Evolutionary conservation across 2,329 filamentous ascomycete genomes (phyloP).

Genomic region (Penicillium sp.): DNA sequence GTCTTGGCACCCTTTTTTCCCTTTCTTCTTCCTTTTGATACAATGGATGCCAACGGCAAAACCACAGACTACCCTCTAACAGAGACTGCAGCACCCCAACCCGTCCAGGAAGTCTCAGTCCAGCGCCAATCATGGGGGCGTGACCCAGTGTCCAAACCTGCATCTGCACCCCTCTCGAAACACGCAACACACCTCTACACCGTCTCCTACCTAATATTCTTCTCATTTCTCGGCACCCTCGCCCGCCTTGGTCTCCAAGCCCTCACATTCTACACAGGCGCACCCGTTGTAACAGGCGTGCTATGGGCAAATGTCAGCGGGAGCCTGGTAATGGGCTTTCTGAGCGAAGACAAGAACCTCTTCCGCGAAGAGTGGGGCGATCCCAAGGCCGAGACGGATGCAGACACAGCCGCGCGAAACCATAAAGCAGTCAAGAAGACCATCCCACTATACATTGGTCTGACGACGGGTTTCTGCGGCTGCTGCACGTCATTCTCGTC

Average conservation of each 20-base stretch:
- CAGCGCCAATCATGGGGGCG: conserved; percentile 11
- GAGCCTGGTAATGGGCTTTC: conserved; percentile 80
- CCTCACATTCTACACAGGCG: conserved; percentile 75
- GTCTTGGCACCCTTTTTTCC: conserved; percentile 4
- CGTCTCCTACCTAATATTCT: conserved; percentile 79
- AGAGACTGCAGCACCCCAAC: background rate
- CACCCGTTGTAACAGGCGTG: conserved; percentile 72
- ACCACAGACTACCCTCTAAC: background rate
- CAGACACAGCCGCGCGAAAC: conserved; percentile 34
- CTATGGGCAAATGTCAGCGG: conserved; percentile 89
- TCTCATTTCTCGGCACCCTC: conserved; percentile 81
- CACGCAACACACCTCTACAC: conserved; percentile 66
- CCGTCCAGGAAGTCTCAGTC: background rate
- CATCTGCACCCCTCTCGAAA: conserved; percentile 46
- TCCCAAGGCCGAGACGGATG: conserved; percentile 25
- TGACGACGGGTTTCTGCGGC: conserved; percentile 85
- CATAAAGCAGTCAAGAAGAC: conserved; percentile 74
- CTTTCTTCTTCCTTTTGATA: background rate
- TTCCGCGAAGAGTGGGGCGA: conserved; percentile 69
- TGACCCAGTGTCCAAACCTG: conserved; percentile 13
- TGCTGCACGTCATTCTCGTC: conserved; percentile 89
- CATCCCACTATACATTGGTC: conserved; percentile 82
- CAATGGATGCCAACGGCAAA: background rate
- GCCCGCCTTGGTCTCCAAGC: conserved; percentile 78
- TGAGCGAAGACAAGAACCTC: conserved; percentile 74